Percentiles rank a stretch among this genome's conserved stretches.
These are phyloP conservation scores for Fragaria iinumae DNA, from an alignment of 306 rosid species.

Conservation along the genomic window DNA sequence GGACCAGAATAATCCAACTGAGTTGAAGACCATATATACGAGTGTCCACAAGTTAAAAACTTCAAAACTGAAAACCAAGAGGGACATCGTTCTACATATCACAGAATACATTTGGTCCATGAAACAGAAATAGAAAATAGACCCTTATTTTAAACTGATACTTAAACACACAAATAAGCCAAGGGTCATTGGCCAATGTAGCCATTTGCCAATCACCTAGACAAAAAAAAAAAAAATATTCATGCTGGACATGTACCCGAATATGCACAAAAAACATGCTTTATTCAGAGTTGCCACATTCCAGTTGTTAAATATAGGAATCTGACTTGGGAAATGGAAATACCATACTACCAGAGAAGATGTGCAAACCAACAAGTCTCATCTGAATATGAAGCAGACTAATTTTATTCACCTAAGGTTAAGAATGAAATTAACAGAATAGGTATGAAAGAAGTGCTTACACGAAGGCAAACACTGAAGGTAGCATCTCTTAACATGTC, in stretches of 20 bases:
- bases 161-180: background rate
- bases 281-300: background rate
- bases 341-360: background rate
- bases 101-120: background rate
- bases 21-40: background rate
- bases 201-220: background rate
- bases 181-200: background rate
- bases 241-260: no score
- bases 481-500: conserved; percentile 61
- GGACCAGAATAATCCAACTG: background rate
- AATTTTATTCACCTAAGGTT: background rate
- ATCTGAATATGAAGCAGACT: background rate
- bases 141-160: background rate
- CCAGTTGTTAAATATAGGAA: background rate
- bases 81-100: background rate
- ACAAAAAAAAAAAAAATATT: no score
- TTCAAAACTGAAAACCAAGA: background rate
- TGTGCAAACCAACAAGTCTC: background rate
- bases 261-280: no score
- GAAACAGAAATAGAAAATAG: background rate
- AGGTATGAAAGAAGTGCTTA: conserved; percentile 31
- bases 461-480: conserved; percentile 58
- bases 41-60: background rate
- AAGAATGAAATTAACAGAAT: background rate
- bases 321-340: background rate